Percentiles rank a stretch among this genome's conserved stretches.
Conservation (phyloP, 495 filamentous ascomycete species). For the Amphirosellinia nigrospora region DNA sequence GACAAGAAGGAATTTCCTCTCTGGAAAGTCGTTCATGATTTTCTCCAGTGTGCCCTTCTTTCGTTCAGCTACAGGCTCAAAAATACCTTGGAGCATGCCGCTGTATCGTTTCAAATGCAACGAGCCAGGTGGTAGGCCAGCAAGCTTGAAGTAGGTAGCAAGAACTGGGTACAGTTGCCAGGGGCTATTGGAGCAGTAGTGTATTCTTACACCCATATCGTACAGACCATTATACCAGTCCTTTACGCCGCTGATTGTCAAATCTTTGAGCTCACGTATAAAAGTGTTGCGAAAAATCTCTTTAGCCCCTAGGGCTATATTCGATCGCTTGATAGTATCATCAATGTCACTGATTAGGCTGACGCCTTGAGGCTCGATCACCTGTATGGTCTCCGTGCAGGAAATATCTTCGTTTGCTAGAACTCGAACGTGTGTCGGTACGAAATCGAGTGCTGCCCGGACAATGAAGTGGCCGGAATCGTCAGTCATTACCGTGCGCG, state of each 20-base stretch:
- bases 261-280: constrained; percentile 78
- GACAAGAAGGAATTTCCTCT: constrained; percentile 86
- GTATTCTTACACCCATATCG: constrained; percentile 79
- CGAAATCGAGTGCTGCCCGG: constrained; percentile 80
- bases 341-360: constrained; percentile 98
- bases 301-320: constrained; percentile 80
- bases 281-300: constrained; percentile 98
- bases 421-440: constrained; percentile 87
- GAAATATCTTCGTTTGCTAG: constrained; percentile 87
- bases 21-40: constrained; percentile 87
- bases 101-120: constrained; percentile 95
- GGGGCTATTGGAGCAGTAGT: constrained; percentile 93
- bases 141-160: constrained; percentile 77
- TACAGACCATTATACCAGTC: constrained; percentile 86
- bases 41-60: constrained; percentile 87
- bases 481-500: constrained; percentile 79
- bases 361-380: constrained; percentile 81
- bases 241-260: constrained; percentile 82
- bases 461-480: constrained; percentile 85
- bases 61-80: constrained; percentile 93
- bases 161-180: constrained; percentile 95
- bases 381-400: constrained; percentile 71
- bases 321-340: constrained; percentile 96
- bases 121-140: constrained; percentile 82
- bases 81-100: constrained; percentile 96